Base-by-base conservation (phyloP, 192 early-diverging fungal species). In the Geranomyces variabilis region DNA sequence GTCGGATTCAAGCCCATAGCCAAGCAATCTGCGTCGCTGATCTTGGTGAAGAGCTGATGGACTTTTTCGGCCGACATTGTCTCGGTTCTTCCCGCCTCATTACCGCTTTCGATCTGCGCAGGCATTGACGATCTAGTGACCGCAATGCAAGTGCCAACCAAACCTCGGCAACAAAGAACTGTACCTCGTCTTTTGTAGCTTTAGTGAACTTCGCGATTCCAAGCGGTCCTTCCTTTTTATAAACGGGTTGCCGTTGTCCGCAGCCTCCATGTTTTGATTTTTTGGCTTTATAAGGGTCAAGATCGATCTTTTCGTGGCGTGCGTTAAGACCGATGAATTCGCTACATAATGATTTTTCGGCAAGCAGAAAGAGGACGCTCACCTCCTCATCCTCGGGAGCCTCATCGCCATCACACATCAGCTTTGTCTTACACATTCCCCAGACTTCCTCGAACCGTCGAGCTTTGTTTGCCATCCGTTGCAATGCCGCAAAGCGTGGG, bases 1-100 rank as follows among this genome's bases (percentile, higher is more conserved):
- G 94, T 87, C 31, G 91, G 88, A 63, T 90, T 89, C 24, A 99
- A 79, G 28, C 96, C 97, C 89, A 99, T 92, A 67, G 84, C 83
- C 57, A 82, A 69, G 33, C 90, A 88, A 69, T 98, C 97, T 75
- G 91, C 87, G 71, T 96, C 92, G 13, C 87, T 83, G 66, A 99
- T 97, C 63, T 85, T 88, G 75, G 90, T 89, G 61, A 99, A 86
- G 17, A 98, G 90, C 73, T 90, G 87, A 19, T 92, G 79, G 46
- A 92, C 94, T 57, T 89, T 87, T 59, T 87, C 83, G 14, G 93
- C 89, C 24, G 90, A 87, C 41, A 97, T 67, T 15, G 65, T 65
- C 15, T 71, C 69, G 1, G 77, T 78, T 24, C 72, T 77, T 24
- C 22, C 30, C 5, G 77, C 71, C 47, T 83, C 81, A 0, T 26